phyloP scores from a whole-genome alignment of 148 eudicot species.

The Camellia sinensis region DNA sequence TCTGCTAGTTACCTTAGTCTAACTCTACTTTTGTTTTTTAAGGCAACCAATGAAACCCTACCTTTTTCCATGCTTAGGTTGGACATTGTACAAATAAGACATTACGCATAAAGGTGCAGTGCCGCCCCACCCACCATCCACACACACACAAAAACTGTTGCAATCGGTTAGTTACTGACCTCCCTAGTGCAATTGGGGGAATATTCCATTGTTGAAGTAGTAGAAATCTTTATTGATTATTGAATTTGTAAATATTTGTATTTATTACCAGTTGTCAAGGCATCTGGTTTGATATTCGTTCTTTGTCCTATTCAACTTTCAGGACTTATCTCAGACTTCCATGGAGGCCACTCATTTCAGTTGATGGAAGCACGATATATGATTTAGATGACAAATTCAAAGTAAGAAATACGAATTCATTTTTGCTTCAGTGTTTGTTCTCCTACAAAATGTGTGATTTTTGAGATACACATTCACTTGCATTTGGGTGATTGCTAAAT shows the following conservation, averaged over 20 bases:
- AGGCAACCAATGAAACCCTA: not conserved
- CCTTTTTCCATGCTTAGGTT: not conserved
- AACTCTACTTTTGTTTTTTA: not conserved
- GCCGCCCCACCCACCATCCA: not conserved
- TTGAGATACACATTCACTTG: not conserved
- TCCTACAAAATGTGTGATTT: not conserved
- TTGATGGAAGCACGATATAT: constrained; percentile 78
- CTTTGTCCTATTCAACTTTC: constrained; percentile 16
- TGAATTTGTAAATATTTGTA: not conserved
- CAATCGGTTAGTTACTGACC: not conserved
- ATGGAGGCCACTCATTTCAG: constrained; percentile 77
- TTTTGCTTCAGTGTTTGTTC: not conserved
- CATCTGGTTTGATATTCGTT: not conserved
- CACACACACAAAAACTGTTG: not conserved
- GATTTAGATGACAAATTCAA: constrained; percentile 52
- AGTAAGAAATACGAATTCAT: constrained; percentile 32
- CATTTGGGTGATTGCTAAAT: constrained; percentile 9
- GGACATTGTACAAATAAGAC: not conserved
- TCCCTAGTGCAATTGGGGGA: not conserved
- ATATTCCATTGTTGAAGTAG: not conserved
- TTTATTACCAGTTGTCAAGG: not conserved
- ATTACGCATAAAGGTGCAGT: too few relatives aligned
- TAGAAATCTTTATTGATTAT: not conserved
- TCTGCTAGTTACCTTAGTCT: not conserved
- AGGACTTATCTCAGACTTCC: constrained; percentile 96